phyloP scores from a whole-genome alignment of 805 yeast species.

The Nakazawaea siamensis region DNA sequence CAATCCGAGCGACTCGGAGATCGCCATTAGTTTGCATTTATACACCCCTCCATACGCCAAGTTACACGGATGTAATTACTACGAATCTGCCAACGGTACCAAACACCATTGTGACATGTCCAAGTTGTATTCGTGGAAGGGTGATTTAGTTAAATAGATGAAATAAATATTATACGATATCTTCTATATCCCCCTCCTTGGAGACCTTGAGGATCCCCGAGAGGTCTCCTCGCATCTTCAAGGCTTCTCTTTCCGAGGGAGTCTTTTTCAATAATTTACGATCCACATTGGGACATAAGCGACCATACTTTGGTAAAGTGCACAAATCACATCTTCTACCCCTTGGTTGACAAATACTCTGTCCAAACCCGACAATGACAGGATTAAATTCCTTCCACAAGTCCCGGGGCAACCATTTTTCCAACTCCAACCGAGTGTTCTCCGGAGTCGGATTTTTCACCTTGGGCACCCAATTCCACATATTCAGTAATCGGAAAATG shows the following conservation, averaged over 20 bases:
- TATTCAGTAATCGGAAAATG: slow-evolving; percentile 67
- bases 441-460: slow-evolving; percentile 58
- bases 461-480: slow-evolving; percentile 71
- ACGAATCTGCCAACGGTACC: slow-evolving; percentile 39
- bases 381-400: slow-evolving; percentile 86
- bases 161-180: slow-evolving; percentile 13
- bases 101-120: slow-evolving; percentile 50
- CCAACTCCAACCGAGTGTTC: slow-evolving; percentile 56
- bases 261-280: slow-evolving; percentile 27
- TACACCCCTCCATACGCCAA: slow-evolving; percentile 75
- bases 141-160: slow-evolving; percentile 19
- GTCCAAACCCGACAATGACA: slow-evolving; percentile 88
- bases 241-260: slow-evolving; percentile 5
- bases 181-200: slow-evolving; percentile 17
- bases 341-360: slow-evolving; percentile 71
- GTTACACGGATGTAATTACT: slow-evolving; percentile 44
- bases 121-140: slow-evolving; percentile 55
- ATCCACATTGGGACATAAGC: slow-evolving; percentile 53
- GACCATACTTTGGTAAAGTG: slow-evolving; percentile 34
- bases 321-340: slow-evolving; percentile 69
- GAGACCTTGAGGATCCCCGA: slow-evolving; percentile 19
- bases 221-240: slow-evolving; percentile 35
- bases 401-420: slow-evolving; percentile 65
- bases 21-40: slow-evolving; percentile 58
- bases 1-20: slow-evolving; percentile 32